Percentiles rank a stretch among this genome's conserved stretches.
phyloP scores from a whole-genome alignment of 2,329 filamentous ascomycete species.

The Phyllosticta capitalensis region DNA sequence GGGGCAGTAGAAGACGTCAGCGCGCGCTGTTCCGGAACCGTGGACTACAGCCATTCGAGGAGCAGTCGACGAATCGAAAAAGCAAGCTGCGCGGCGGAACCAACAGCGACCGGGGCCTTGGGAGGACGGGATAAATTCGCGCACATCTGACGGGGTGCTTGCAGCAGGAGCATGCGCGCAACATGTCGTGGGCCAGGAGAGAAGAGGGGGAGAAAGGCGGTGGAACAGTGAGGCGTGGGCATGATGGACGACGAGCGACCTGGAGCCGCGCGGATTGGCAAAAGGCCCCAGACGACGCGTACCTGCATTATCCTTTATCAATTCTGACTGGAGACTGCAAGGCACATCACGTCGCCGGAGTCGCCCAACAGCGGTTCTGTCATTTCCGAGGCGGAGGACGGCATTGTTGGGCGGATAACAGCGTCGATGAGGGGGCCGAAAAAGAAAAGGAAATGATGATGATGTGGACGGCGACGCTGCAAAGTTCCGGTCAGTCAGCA shows the following conservation, averaged over 20 bases:
- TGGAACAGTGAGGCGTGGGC: background rate
- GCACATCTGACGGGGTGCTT: background rate
- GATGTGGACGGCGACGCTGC: background rate
- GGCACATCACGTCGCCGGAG: background rate
- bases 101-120: background rate
- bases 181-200: background rate
- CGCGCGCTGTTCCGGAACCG: slow-evolving; percentile 2
- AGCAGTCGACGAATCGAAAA: background rate
- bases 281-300: background rate
- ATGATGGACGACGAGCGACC: background rate
- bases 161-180: background rate
- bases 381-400: background rate
- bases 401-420: background rate
- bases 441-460: background rate
- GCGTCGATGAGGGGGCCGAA: background rate
- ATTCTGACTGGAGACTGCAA: background rate
- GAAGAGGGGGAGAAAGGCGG: background rate
- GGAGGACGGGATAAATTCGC: background rate
- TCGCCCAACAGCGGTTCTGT: background rate
- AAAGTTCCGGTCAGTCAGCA: background rate
- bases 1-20: slow-evolving; percentile 5
- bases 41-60: slow-evolving; percentile 4
- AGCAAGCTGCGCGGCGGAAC: background rate
- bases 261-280: background rate
- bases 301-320: background rate